These are phyloP conservation scores for Coemansia umbellata DNA, from an alignment of 192 early-diverging fungal genomes.

Conservation along the genomic window DNA sequence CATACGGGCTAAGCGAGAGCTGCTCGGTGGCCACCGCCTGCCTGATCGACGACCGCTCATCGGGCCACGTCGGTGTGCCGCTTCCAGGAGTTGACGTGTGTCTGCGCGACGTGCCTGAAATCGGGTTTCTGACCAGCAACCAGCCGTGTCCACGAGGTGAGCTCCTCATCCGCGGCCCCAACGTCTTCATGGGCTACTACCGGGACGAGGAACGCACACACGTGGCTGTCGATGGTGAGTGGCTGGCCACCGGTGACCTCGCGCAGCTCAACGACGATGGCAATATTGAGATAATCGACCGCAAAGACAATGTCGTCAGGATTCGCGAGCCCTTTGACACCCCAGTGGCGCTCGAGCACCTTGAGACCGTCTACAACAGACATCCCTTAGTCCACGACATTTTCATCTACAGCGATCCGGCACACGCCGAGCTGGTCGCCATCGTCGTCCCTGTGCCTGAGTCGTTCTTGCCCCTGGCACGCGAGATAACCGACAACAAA, in stretches of 20 bases:
- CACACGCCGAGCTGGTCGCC: conserved; percentile 77
- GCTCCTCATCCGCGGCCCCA: conserved; percentile 74
- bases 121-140: conserved; percentile 75
- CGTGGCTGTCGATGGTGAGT: conserved; percentile 75
- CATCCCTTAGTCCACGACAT: conserved; percentile 78
- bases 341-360: conserved; percentile 85
- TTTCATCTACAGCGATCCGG: conserved; percentile 85
- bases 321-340: conserved; percentile 73
- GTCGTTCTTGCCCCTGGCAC: conserved; percentile 59
- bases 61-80: conserved; percentile 74
- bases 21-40: conserved; percentile 24
- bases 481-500: conserved; percentile 15
- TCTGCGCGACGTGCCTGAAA: conserved; percentile 79
- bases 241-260: conserved; percentile 85
- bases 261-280: conserved; percentile 71
- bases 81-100: conserved; percentile 75
- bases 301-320: conserved; percentile 72
- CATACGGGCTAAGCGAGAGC: conserved; percentile 41
- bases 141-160: conserved; percentile 83
- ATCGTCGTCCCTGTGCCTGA: conserved; percentile 78
- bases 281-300: conserved; percentile 74
- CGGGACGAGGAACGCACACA: conserved; percentile 73
- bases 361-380: conserved; percentile 72
- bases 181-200: conserved; percentile 75
- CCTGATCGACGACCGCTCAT: conserved; percentile 22